These are phyloP conservation scores for Globisporangium splendens DNA, from an alignment of 352 stramenopile genomes.

Conservation along the genomic window DNA sequence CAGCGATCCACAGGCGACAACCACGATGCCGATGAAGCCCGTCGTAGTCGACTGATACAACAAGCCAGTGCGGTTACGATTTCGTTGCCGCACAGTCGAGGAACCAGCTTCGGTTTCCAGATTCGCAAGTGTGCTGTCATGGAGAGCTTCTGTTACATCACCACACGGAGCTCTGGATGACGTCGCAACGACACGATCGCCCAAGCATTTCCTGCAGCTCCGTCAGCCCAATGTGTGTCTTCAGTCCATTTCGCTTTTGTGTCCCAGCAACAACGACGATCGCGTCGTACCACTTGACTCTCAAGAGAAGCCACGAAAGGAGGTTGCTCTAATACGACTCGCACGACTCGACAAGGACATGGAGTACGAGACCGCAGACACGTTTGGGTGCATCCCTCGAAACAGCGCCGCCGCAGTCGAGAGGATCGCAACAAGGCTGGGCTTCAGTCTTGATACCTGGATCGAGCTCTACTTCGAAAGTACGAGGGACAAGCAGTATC, in stretches of 20 bases:
- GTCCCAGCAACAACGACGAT: background rate
- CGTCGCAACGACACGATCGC: background rate
- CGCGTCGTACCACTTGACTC: background rate
- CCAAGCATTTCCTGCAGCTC: slow-evolving; percentile 5
- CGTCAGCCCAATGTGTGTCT: slow-evolving; percentile 9
- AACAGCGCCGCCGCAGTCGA: slow-evolving; percentile 70
- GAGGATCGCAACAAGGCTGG: slow-evolving; percentile 54
- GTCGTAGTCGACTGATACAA: slow-evolving; percentile 19
- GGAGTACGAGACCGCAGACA: slow-evolving; percentile 83
- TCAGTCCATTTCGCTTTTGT: slow-evolving; percentile 11
- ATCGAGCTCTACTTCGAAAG: slow-evolving; percentile 62
- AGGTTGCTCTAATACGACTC: slow-evolving; percentile 48
- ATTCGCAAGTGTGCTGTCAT: background rate
- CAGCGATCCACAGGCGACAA: background rate
- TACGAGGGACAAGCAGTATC: background rate
- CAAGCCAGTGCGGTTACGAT: slow-evolving; percentile 16
- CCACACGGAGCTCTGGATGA: background rate
- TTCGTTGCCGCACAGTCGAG: slow-evolving; percentile 15
- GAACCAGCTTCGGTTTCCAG: background rate
- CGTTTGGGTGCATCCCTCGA: slow-evolving; percentile 76
- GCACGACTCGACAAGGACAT: slow-evolving; percentile 41
- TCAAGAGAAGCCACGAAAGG: background rate
- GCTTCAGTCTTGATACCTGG: slow-evolving; percentile 76
- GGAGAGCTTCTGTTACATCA: background rate
- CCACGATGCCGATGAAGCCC: slow-evolving; percentile 1